Evolutionary conservation across 1,139 yeast species (phyloP).

Genomic region (Yamadazyma conglobata): DNA sequence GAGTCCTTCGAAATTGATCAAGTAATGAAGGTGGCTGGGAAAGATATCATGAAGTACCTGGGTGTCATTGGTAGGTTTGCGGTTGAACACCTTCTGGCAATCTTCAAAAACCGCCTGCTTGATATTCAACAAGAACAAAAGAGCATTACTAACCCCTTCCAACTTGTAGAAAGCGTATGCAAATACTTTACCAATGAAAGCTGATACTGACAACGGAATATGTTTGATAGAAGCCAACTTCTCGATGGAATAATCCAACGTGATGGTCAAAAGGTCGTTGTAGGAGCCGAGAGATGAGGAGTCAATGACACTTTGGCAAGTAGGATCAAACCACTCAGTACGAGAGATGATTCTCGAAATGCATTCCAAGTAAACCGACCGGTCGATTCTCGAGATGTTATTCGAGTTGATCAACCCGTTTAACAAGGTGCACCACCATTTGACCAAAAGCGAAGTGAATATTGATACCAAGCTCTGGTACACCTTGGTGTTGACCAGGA

Average conservation of each 20-base stretch:
- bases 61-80: not conserved
- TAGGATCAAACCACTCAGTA: slow-evolving; percentile 52
- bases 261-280: slow-evolving; percentile 40
- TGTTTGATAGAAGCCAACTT: slow-evolving; percentile 51
- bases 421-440: slow-evolving; percentile 69
- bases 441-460: slow-evolving; percentile 39
- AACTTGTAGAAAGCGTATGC: slow-evolving; percentile 63
- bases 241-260: slow-evolving; percentile 55
- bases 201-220: slow-evolving; percentile 57
- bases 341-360: slow-evolving; percentile 64
- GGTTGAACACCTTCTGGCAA: not conserved
- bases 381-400: slow-evolving; percentile 37
- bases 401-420: slow-evolving; percentile 33
- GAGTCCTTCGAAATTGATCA: slow-evolving; percentile 37
- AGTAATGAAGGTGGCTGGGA: slow-evolving; percentile 37
- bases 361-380: slow-evolving; percentile 72
- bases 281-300: slow-evolving; percentile 19
- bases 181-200: slow-evolving; percentile 78
- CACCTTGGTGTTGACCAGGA: slow-evolving; percentile 17
- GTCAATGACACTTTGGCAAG: slow-evolving; percentile 17
- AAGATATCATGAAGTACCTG: slow-evolving; percentile 18
- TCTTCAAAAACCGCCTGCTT: slow-evolving; percentile 35
- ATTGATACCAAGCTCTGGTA: slow-evolving; percentile 35
- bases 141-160: slow-evolving; percentile 59
- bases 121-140: slow-evolving; percentile 60